These are phyloP conservation scores for Wickerhamiella shivajii DNA, from an alignment of 805 yeast genomes.

Conservation along the genomic window DNA sequence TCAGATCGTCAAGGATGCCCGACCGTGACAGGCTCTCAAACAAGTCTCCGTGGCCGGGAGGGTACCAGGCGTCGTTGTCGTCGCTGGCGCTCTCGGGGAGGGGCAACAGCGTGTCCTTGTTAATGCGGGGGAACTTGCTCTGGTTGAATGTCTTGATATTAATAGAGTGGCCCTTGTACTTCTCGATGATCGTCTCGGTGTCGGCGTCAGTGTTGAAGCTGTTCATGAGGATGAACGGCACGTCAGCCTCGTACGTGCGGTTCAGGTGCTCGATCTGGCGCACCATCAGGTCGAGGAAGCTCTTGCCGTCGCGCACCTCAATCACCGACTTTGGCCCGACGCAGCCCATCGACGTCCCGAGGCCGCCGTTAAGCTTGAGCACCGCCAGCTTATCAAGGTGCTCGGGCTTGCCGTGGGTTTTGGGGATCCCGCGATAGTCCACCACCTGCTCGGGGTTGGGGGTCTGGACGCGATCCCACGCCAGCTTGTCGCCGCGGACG, in stretches of 20 bases:
- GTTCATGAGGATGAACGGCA: constrained; percentile 93
- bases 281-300: constrained; percentile 87
- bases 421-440: constrained; percentile 44
- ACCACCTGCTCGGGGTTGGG: constrained; percentile 85
- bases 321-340: constrained; percentile 97
- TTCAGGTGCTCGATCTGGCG: constrained; percentile 94
- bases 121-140: constrained; percentile 93
- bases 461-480: constrained; percentile 92
- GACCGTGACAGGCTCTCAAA: constrained; percentile 79
- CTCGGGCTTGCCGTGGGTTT: constrained; percentile 21
- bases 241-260: constrained; percentile 79
- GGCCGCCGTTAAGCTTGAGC: constrained; percentile 91
- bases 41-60: constrained; percentile 99
- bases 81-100: constrained; percentile 71
- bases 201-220: constrained; percentile 96
- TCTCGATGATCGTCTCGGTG: constrained; percentile 87
- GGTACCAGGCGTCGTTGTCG: constrained; percentile 82
- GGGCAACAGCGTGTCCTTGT: constrained; percentile 89
- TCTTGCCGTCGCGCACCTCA: constrained; percentile 97
- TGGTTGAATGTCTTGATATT: constrained; percentile 93
- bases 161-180: constrained; percentile 92
- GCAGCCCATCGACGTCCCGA: constrained; percentile 99
- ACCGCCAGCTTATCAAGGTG: constrained; percentile 80
- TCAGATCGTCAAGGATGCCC: constrained; percentile 79
- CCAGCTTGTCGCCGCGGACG: constrained; percentile 69